Evolutionary conservation across 2,329 filamentous ascomycete species (phyloP), one percentile per base, ranked within the genome.

Genomic region (Neoascochyta sp.): DNA sequence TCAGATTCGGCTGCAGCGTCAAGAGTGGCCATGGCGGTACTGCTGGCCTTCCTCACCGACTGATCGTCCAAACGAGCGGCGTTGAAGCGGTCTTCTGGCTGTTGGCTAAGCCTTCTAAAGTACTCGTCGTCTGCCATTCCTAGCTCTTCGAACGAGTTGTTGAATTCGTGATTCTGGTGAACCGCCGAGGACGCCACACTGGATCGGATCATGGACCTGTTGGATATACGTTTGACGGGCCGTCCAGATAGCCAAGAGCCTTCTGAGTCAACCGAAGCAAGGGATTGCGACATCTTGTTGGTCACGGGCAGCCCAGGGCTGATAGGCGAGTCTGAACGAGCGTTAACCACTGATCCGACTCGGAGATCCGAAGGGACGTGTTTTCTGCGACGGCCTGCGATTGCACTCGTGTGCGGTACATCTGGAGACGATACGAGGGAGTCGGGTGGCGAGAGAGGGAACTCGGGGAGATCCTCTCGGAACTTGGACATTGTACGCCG

Each of bases 211-310:
- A 65, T 54, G 32, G 64, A 66, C 45, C 54, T 65, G 52, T 54
- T 64, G 42, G 68, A 73, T 34, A 58, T 62, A 24, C 65, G 64
- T 58, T 73, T 66, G 46, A 71, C 60, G 40, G 74, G 70, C 34
- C 81, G 80, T 10, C 90, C 88, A 3, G 88, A 92, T 24, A 98
- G 79, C 92, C 92, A 98, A 1, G 89, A 95, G 4, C 78, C 92
- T 66, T 98, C 92, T 0, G 89, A 95, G 55, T 95, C 92, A 36
- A 96, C 86, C 0, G 89, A 95, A 2, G 88, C 92, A 11, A 96
- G 73, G 0, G 90, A 96, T 60, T 89, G 83, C 16, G 88, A 86
- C 55, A 88, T 64, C 18, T 57, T 37, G 9, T 54, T 57, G 12
- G 54, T 47, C 13, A 47, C 36, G 9, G 48, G 53, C 19, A 50